A percentile compares a stretch with the other conserved stretches of the same genome.
phyloP scores from a whole-genome alignment of 2,329 filamentous ascomycete species.

The Ophiocordyceps camponoti-floridani region DNA sequence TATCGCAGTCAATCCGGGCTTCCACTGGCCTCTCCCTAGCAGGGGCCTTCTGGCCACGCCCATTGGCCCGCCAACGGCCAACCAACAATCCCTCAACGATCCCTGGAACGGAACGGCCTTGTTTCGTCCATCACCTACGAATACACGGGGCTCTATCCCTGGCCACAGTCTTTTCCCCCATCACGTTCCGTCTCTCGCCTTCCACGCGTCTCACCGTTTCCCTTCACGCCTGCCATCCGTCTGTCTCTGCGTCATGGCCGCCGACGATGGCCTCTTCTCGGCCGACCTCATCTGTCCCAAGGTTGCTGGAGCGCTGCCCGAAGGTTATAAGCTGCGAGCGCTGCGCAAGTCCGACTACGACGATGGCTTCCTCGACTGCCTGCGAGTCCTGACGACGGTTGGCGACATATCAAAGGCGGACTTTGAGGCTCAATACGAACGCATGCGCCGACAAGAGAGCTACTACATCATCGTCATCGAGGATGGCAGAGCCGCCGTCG shows the following conservation, averaged over 20 bases:
- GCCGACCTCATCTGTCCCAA: slow-evolving; percentile 57
- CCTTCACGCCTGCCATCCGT: not conserved
- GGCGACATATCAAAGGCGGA: slow-evolving; percentile 63
- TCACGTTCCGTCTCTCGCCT: too few relatives aligned
- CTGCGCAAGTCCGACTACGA: slow-evolving; percentile 63
- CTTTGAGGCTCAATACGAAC: slow-evolving; percentile 68
- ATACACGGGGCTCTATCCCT: too few relatives aligned
- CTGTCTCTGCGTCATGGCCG: slow-evolving; percentile 4
- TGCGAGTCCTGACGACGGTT: slow-evolving; percentile 82
- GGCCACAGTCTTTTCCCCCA: too few relatives aligned
- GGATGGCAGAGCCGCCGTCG: slow-evolving; percentile 49
- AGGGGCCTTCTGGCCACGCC: not conserved
- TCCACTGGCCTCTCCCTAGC: not conserved
- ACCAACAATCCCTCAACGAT: not conserved
- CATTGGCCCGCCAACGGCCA: not conserved
- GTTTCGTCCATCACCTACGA: too few relatives aligned
- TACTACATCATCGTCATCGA: slow-evolving; percentile 83
- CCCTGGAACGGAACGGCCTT: not conserved
- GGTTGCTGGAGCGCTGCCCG: slow-evolving; percentile 55
- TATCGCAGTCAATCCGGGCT: not conserved
- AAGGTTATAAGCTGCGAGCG: slow-evolving; percentile 68
- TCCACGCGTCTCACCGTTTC: too few relatives aligned
- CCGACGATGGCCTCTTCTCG: slow-evolving; percentile 53
- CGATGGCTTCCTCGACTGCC: slow-evolving; percentile 73
- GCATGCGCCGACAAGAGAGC: slow-evolving; percentile 55